Conservation (phyloP, 73 alveolate genomes). For the Vitrella brassicaformis region DNA sequence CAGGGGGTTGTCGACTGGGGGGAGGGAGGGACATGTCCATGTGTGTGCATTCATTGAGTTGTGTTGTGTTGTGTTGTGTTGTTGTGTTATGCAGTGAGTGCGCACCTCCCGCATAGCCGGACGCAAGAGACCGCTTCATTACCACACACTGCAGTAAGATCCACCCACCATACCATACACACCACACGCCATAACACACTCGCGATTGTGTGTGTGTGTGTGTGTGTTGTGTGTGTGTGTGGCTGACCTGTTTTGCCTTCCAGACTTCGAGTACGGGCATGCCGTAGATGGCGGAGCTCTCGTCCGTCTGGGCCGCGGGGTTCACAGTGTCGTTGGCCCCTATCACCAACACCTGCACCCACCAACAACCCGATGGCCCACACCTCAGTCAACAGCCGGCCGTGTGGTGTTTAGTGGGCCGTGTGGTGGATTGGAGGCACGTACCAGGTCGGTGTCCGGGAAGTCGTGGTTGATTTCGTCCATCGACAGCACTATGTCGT, state of each 20-base stretch:
- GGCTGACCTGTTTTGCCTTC: conserved; percentile 57
- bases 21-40: too few species aligned
- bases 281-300: conserved; percentile 25
- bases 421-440: too few species aligned
- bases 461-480: conserved; percentile 66
- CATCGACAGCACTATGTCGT: conserved; percentile 65
- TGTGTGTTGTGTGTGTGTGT: too few species aligned
- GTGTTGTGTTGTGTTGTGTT: too few species aligned
- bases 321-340: conserved; percentile 74
- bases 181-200: too few species aligned
- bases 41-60: too few species aligned
- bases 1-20: conserved; percentile 30
- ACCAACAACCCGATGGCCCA: too few species aligned
- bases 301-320: conserved; percentile 49
- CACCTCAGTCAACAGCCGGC: too few species aligned
- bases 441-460: conserved; percentile 64
- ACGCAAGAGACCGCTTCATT: conserved; percentile 39
- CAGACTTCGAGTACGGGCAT: conserved; percentile 73
- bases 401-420: too few species aligned
- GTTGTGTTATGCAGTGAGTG: too few species aligned
- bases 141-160: neutral
- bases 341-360: neutral
- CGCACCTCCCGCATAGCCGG: conserved; percentile 68
- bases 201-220: too few species aligned
- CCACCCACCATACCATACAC: neutral